Evolutionary conservation across 2,329 filamentous ascomycete species (phyloP), one percentile per base, ranked within the genome.

Genomic region (Mycogone perniciosa): DNA sequence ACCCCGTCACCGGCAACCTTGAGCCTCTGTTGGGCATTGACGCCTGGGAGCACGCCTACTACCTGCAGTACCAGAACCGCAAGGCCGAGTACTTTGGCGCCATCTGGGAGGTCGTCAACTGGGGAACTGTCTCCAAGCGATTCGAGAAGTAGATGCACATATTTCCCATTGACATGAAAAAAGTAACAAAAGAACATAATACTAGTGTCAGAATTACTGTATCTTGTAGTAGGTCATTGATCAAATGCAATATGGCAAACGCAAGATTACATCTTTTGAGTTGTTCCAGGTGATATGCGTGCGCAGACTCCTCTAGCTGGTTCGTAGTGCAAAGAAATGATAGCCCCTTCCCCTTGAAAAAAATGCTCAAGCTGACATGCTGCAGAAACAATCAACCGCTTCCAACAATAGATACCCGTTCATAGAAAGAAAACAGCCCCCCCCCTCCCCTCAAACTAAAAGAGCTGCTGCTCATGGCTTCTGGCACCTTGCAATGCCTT

Each of bases 41-140:
- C 74, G 91, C 90, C 49, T 96, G 90, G 90, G 90, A 96, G 78
- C 90, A 96, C 73, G 90, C 90, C 47, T 95, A 95, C 77, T 95
- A 95, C 74, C 79, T 96, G 56, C 89, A 96, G 76, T 96, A 96
- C 75, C 81, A 96, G 82, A 96, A 96, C 79, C 85, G 89, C 71
- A 96, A 96, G 83, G 90, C 86, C 52, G 90, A 96, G 76, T 96
- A 96, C 79, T 96, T 96, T 72, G 81, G 81, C 63, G 89, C 89
- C 53, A 86, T 96, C 68, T 96, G 91, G 91, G 88, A 95, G 60
- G 90, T 96, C 45, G 76, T 96, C 70, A 96, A 96, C 83, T 96
- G 91, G 91, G 89, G 90, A 81, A 82, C 86, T 31, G 91, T 89
- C 41, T 84, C 88, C 69, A 82, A 85, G 77, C 82, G 89, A 58